Conservation (phyloP, 306 rosid species). For the Vigna mungo region DNA sequence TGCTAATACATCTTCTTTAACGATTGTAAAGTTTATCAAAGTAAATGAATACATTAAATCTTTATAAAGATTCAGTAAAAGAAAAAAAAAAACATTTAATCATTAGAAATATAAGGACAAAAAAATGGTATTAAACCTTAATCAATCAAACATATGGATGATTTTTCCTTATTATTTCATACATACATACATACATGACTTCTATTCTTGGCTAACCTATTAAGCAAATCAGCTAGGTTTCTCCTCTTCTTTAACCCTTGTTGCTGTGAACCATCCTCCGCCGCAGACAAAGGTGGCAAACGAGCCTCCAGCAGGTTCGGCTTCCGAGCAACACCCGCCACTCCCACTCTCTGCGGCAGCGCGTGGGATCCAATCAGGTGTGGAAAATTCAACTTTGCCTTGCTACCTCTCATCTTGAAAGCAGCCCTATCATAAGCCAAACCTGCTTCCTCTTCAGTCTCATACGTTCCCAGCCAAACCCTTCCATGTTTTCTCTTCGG, state of each 20-base stretch:
- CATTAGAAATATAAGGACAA: too few species aligned
- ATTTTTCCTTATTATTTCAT: background rate
- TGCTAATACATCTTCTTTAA: too few species aligned
- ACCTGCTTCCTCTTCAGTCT: conserved; percentile 18
- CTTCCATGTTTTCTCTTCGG: background rate
- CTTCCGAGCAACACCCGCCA: background rate
- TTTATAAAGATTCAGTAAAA: too few species aligned
- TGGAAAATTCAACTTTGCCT: conserved; percentile 65
- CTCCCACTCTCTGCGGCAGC: conserved; percentile 27
- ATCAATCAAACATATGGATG: background rate
- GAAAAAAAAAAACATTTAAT: too few species aligned
- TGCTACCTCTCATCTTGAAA: conserved; percentile 56
- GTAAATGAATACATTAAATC: too few species aligned
- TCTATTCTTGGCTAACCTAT: conserved; percentile 30
- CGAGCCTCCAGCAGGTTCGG: background rate
- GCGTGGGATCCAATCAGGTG: conserved; percentile 47
- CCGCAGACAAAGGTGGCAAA: background rate
- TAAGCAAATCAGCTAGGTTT: conserved; percentile 33
- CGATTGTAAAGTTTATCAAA: too few species aligned
- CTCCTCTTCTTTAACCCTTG: conserved; percentile 12
- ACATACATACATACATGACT: background rate
- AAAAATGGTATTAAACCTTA: too few species aligned
- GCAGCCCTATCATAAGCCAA: conserved; percentile 65
- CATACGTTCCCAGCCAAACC: conserved; percentile 21
- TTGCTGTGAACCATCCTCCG: background rate